Conservation (phyloP, 2,329 filamentous ascomycete genomes). For the Rhynchosporium graminicola region DNA sequence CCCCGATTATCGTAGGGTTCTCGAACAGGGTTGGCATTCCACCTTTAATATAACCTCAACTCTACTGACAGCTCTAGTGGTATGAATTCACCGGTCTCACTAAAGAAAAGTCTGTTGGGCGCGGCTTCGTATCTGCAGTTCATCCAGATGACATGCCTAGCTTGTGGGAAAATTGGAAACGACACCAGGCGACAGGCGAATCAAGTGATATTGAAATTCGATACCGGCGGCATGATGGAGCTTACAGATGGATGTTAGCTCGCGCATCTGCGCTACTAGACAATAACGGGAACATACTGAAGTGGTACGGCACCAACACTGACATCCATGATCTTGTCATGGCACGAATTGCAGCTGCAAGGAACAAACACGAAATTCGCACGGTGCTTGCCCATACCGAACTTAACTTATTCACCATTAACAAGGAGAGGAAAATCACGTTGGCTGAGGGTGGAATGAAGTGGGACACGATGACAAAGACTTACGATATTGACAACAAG, state of each 20-base stretch:
- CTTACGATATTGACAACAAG: conserved; percentile 20
- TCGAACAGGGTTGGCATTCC: conserved; percentile 28
- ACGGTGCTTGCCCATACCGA: conserved; percentile 34
- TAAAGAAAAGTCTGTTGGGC: conserved; percentile 23
- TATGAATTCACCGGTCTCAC: conserved; percentile 34
- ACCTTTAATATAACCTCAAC: too few species aligned
- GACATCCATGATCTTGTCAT: conserved; percentile 35
- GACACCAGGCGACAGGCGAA: conserved; percentile 1
- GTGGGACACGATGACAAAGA: conserved; percentile 17
- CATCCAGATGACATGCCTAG: conserved; percentile 28
- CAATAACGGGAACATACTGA: conserved; percentile 25
- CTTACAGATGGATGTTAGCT: conserved; percentile 35
- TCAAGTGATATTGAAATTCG: conserved; percentile 30
- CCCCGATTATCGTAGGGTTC: conserved; percentile 16
- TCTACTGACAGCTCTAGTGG: conserved; percentile 27
- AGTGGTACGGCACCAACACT: conserved; percentile 36
- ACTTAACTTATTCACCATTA: conserved; percentile 32
- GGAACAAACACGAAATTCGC: conserved; percentile 31
- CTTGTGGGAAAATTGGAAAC: conserved; percentile 23
- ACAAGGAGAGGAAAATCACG: conserved; percentile 25
- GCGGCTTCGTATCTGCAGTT: conserved; percentile 22
- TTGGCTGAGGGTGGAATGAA: conserved; percentile 32
- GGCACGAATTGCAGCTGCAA: conserved; percentile 31
- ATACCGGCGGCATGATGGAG: conserved; percentile 31
- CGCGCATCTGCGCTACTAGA: conserved; percentile 27